A percentile compares a stretch with the other conserved stretches of the same genome.
Evolutionary conservation across 2,329 filamentous ascomycete species (phyloP).

Genomic region (Alternaria arbusti): DNA sequence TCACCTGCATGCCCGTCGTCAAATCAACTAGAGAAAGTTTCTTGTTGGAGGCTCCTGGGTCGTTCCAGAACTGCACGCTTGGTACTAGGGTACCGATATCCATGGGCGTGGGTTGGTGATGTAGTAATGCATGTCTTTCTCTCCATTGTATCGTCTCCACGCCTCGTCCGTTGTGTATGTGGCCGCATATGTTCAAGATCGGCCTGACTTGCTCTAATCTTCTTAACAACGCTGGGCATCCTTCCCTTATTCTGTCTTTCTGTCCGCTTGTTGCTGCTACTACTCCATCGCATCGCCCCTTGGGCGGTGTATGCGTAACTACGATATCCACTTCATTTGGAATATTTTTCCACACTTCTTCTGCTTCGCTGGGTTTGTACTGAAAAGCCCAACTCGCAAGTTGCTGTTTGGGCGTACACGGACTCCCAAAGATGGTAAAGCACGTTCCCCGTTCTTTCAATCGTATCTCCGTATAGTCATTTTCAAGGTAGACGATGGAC

Average conservation of each 20-base stretch:
- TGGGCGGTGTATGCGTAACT: conserved; percentile 73
- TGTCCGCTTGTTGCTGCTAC: neutral
- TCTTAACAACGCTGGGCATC: conserved; percentile 66
- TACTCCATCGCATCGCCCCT: conserved; percentile 62
- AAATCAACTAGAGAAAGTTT: conserved; percentile 71
- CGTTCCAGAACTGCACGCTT: conserved; percentile 60
- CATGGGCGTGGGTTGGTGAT: neutral
- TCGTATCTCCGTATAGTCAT: conserved; percentile 61
- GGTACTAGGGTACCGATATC: conserved; percentile 52
- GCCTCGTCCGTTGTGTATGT: conserved; percentile 73
- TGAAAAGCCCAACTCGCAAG: conserved; percentile 70
- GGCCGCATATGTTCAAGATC: conserved; percentile 71
- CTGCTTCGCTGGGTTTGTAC: conserved; percentile 57
- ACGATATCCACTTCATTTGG: conserved; percentile 69
- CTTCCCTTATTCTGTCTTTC: conserved; percentile 48
- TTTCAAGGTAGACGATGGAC: conserved; percentile 69
- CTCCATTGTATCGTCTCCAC: conserved; percentile 67
- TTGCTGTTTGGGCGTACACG: conserved; percentile 62
- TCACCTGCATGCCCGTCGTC: conserved; percentile 47
- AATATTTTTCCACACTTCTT: conserved; percentile 65
- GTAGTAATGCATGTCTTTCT: conserved; percentile 40
- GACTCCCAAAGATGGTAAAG: conserved; percentile 75
- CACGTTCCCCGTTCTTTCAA: conserved; percentile 65
- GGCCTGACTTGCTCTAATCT: conserved; percentile 68
- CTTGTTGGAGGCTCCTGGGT: conserved; percentile 63